These are phyloP conservation scores for Dacryopinax primogenitus DNA, from an alignment of 768 basidiomycete genomes.

Conservation along the genomic window DNA sequence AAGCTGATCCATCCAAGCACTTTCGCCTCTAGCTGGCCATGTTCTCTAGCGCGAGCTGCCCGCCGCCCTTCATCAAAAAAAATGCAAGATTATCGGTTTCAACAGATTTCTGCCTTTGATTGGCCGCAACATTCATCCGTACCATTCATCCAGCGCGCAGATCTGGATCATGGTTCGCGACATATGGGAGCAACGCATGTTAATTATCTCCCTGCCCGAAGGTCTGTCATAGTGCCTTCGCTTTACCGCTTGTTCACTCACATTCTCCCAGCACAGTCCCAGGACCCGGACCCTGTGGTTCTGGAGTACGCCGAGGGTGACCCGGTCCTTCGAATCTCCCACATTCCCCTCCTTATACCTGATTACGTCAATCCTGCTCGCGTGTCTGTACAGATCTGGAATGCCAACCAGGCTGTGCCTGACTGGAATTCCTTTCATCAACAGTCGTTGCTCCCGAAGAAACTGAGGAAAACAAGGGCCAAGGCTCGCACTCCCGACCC, in stretches of 20 bases:
- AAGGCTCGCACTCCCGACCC: too few species aligned
- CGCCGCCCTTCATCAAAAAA: background rate
- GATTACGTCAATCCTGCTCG: too few species aligned
- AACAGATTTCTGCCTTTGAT: background rate
- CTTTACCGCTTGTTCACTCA: background rate
- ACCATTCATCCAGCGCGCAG: background rate
- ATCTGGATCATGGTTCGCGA: background rate
- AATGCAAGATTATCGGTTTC: background rate
- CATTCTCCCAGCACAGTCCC: background rate
- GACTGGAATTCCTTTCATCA: too few species aligned
- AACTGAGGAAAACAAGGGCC: too few species aligned
- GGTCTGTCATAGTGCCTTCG: background rate
- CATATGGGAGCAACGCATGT: background rate
- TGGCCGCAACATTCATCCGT: background rate
- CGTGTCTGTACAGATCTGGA: too few species aligned
- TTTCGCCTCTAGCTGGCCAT: background rate
- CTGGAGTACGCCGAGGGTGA: background rate
- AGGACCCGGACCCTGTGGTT: background rate
- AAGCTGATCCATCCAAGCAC: background rate
- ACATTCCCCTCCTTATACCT: background rate
- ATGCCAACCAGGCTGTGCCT: too few species aligned
- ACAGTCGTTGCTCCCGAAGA: too few species aligned
- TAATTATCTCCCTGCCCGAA: background rate
- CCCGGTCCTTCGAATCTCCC: background rate
- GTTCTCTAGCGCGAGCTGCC: background rate